Percentiles rank a stretch among this genome's conserved stretches.
These are phyloP conservation scores for Moesziomyces parantarcticus DNA, from an alignment of 1,284 basidiomycete species.

Conservation along the genomic window DNA sequence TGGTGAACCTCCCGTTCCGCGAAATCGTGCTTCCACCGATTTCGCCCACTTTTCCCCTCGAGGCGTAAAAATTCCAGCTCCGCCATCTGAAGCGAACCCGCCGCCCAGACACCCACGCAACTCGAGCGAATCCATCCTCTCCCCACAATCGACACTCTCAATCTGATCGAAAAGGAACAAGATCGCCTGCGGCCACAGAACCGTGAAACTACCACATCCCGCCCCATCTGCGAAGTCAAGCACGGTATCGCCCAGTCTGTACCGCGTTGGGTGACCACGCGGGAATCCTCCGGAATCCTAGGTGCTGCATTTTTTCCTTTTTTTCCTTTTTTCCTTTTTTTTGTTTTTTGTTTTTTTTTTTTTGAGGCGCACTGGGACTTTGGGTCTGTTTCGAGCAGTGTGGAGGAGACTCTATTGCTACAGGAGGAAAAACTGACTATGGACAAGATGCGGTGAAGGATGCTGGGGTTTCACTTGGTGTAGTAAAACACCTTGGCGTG, in stretches of 20 bases:
- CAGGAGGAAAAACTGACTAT: conserved; percentile 3
- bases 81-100: not conserved
- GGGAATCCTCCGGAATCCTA: conserved; percentile 85
- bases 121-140: too few relatives aligned
- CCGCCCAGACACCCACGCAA: too few relatives aligned
- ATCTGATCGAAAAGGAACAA: too few relatives aligned
- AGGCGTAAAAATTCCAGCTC: not conserved
- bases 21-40: not conserved
- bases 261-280: conserved; percentile 85
- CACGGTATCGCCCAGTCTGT: conserved; percentile 82
- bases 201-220: conserved; percentile 82
- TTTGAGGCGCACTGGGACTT: too few relatives aligned
- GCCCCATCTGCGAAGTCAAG: conserved; percentile 84
- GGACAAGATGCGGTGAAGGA: not conserved
- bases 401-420: not conserved
- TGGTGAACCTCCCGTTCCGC: too few relatives aligned
- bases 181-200: conserved; percentile 79
- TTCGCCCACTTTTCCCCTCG: too few relatives aligned
- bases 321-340: conserved; percentile 53
- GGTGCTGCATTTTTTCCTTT: conserved; percentile 83
- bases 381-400: too few relatives aligned
- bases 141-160: too few relatives aligned
- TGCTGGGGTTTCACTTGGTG: conserved; percentile 12
- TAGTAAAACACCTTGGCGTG: conserved; percentile 19
- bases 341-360: too few relatives aligned